Evolutionary conservation across 345 rosid species (phyloP).

Genomic region (Citrus glauca): DNA sequence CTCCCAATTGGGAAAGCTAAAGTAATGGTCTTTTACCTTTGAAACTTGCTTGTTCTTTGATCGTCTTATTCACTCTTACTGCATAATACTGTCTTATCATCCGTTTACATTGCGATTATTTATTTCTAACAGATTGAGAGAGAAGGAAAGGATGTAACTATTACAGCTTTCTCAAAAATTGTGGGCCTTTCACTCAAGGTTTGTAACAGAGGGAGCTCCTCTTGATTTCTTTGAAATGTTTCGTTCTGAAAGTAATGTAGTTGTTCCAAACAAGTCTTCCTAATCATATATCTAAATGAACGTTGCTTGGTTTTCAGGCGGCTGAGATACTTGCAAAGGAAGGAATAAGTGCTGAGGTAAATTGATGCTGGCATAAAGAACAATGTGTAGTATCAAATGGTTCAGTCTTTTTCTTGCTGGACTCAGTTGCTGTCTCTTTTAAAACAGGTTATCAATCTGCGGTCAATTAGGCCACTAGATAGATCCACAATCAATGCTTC

Average conservation of each 20-base stretch:
- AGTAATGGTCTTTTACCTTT: slow-evolving; percentile 32
- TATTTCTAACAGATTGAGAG: slow-evolving; percentile 61
- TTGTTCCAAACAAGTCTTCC: not conserved
- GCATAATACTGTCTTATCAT: not conserved
- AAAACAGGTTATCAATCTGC: slow-evolving; percentile 74
- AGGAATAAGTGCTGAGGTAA: slow-evolving; percentile 89
- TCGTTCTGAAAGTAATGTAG: not conserved
- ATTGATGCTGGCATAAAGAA: not conserved
- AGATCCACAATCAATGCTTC: slow-evolving; percentile 80
- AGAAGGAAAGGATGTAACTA: slow-evolving; percentile 91
- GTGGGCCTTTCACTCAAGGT: slow-evolving; percentile 87
- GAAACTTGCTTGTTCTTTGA: slow-evolving; percentile 1
- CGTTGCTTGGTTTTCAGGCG: slow-evolving; percentile 44
- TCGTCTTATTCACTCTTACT: not conserved
- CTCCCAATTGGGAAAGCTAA: slow-evolving; percentile 96
- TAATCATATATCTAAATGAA: not conserved
- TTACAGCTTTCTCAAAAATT: slow-evolving; percentile 80
- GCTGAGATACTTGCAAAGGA: slow-evolving; percentile 84
- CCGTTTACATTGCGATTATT: not conserved
- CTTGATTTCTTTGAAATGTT: not conserved
- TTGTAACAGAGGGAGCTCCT: slow-evolving; percentile 15
- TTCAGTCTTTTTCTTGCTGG: not conserved
- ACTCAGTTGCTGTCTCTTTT: not conserved
- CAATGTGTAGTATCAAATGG: not conserved
- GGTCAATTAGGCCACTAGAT: slow-evolving; percentile 86